Conservation (phyloP, 352 stramenopile genomes). For the Globisporangium uncinulatum region DNA sequence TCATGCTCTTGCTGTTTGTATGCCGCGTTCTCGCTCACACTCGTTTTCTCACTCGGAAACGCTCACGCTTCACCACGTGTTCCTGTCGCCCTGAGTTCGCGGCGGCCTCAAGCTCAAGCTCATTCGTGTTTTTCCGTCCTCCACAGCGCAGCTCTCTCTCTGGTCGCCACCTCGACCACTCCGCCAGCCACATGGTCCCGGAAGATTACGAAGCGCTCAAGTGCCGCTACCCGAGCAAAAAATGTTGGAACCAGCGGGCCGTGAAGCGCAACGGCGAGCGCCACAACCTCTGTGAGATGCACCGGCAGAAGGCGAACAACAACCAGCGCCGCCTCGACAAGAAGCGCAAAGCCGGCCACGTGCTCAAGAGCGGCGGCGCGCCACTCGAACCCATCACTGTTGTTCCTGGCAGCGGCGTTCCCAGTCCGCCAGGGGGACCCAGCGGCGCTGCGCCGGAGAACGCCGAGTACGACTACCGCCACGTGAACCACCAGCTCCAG, state of each 20-base stretch:
- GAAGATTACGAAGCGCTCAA: slow-evolving; percentile 28
- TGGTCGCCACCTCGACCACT: background rate
- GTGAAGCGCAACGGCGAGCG: slow-evolving; percentile 80
- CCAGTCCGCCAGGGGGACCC: too few relatives aligned
- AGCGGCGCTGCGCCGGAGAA: too few relatives aligned
- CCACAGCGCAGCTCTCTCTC: background rate
- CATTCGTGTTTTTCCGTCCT: background rate
- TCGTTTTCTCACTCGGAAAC: too few relatives aligned
- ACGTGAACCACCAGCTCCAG: slow-evolving; percentile 1
- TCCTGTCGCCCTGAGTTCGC: too few relatives aligned
- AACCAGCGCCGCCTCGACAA: slow-evolving; percentile 80
- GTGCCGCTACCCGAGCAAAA: slow-evolving; percentile 80
- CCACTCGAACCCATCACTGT: background rate
- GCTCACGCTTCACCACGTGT: too few relatives aligned
- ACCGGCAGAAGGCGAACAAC: slow-evolving; percentile 77
- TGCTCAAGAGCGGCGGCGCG: slow-evolving; percentile 2
- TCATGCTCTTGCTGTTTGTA: too few relatives aligned
- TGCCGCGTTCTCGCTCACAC: too few relatives aligned
- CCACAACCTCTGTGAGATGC: slow-evolving; percentile 83
- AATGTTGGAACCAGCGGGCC: slow-evolving; percentile 73
- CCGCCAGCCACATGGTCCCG: slow-evolving; percentile 1
- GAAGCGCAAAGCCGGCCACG: slow-evolving; percentile 52
- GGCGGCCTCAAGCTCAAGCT: too few relatives aligned
- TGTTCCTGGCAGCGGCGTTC: background rate
- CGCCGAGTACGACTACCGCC: slow-evolving; percentile 9